phyloP scores from a whole-genome alignment of 805 yeast genomes.

The Saturnispora ahearnii region DNA sequence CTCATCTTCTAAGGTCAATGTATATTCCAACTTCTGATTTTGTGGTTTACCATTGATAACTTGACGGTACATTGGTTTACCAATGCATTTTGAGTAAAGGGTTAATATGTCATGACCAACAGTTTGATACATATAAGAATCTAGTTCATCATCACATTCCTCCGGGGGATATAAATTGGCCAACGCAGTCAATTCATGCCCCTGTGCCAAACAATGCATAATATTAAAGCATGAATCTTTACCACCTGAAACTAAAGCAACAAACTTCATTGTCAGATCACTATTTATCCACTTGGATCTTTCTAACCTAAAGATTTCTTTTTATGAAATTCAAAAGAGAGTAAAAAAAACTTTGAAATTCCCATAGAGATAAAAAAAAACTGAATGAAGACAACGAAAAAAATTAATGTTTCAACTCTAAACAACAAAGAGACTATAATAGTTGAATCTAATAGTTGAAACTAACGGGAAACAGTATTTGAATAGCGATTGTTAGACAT shows the following conservation, averaged over 20 bases:
- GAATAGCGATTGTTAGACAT: not conserved
- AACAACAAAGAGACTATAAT: too few relatives aligned
- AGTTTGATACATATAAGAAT: slow-evolving; percentile 95
- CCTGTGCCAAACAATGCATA: slow-evolving; percentile 73
- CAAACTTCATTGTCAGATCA: slow-evolving; percentile 60
- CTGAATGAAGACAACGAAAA: too few relatives aligned
- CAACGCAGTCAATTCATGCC: slow-evolving; percentile 77
- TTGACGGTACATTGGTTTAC: slow-evolving; percentile 69
- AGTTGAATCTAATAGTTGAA: too few relatives aligned
- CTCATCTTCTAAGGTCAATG: slow-evolving; percentile 64
- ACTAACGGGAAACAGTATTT: too few relatives aligned
- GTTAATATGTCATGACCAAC: slow-evolving; percentile 81
- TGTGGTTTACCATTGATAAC: slow-evolving; percentile 54
- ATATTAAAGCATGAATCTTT: slow-evolving; percentile 92
- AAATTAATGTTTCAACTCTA: too few relatives aligned
- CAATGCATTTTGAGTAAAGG: slow-evolving; percentile 58
- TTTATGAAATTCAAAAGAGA: not conserved
- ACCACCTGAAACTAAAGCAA: slow-evolving; percentile 91
- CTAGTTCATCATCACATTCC: slow-evolving; percentile 54
- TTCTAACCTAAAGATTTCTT: too few relatives aligned
- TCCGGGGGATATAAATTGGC: slow-evolving; percentile 70
- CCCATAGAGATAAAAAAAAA: too few relatives aligned
- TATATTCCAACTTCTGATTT: slow-evolving; percentile 61
- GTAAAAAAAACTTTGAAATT: not conserved
- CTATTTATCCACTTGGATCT: too few relatives aligned